These are phyloP conservation scores for Hygrocybe coccinea DNA, from an alignment of 768 basidiomycete genomes.

Conservation along the genomic window DNA sequence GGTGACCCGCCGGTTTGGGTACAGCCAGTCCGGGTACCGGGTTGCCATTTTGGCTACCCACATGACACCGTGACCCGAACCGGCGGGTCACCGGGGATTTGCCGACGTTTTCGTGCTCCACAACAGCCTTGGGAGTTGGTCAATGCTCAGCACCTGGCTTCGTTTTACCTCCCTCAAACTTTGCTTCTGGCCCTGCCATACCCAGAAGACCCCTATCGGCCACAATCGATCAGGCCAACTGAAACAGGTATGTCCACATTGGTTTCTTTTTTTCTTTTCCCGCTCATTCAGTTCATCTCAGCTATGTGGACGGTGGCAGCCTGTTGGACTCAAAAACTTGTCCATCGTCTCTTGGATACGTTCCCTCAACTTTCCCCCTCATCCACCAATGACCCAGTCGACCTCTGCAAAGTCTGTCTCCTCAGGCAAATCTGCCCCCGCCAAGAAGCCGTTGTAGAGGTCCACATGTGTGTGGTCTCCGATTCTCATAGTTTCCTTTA, in stretches of 20 bases:
- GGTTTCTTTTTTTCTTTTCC: too few species aligned
- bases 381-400: background rate
- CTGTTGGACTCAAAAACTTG: background rate
- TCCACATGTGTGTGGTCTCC: too few species aligned
- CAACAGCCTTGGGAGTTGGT: background rate
- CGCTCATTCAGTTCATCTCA: background rate
- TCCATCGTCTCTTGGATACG: background rate
- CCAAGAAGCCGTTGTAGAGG: background rate
- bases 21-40: background rate
- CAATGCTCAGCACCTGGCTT: background rate
- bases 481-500: too few species aligned
- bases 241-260: too few species aligned
- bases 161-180: background rate
- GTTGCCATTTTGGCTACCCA: background rate
- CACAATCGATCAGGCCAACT: too few species aligned
- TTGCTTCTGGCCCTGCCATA: too few species aligned
- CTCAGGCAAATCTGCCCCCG: background rate
- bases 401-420: background rate
- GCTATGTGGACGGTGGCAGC: background rate
- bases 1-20: background rate
- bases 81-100: background rate
- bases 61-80: too few species aligned
- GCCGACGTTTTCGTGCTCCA: background rate
- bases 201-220: too few species aligned
- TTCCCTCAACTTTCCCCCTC: background rate